Evolutionary conservation across 495 filamentous ascomycete genomes (phyloP).

Genomic region (Aeminium ludgeri): DNA sequence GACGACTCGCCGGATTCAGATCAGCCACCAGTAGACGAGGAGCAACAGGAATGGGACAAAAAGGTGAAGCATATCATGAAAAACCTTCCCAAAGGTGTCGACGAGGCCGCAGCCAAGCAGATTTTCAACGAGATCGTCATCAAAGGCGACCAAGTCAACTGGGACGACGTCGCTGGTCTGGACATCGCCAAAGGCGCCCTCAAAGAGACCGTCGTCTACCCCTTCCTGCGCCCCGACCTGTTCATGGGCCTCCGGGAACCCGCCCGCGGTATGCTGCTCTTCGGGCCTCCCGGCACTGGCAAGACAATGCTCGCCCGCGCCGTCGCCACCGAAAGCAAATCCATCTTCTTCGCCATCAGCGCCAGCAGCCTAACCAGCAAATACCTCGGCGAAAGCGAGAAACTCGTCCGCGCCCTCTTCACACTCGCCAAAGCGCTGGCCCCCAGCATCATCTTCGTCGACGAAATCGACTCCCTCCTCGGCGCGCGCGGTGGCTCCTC

Average conservation of each 20-base stretch:
- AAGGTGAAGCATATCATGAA: conserved; percentile 48
- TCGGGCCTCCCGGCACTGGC: conserved; percentile 89
- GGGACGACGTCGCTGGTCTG: conserved; percentile 85
- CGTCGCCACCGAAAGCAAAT: conserved; percentile 85
- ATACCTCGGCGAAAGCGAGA: conserved; percentile 92
- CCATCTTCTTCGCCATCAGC: conserved; percentile 94
- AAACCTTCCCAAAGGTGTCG: conserved; percentile 62
- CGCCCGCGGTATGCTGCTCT: conserved; percentile 86
- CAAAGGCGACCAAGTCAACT: conserved; percentile 85
- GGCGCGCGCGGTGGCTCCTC: conserved; percentile 66
- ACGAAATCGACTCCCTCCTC: conserved; percentile 93
- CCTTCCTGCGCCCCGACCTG: conserved; percentile 86
- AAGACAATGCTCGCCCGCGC: conserved; percentile 97
- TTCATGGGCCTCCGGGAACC: conserved; percentile 93
- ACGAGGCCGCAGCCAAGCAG: conserved; percentile 66
- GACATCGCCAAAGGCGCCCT: conserved; percentile 81
- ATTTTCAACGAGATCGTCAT: conserved; percentile 95
- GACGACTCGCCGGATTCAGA: conserved; percentile 23
- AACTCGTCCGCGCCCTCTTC: conserved; percentile 88
- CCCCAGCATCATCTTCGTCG: conserved; percentile 95
- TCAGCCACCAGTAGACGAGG: conserved; percentile 2
- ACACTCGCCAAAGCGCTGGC: conserved; percentile 76
- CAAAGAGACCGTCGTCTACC: conserved; percentile 94
- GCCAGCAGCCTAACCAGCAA: conserved; percentile 88
- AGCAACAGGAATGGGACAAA: conserved; percentile 27